A percentile compares a stretch with the other conserved stretches of the same genome.
Evolutionary conservation across 176 grass and related monocot species (phyloP).

Genomic region (Urochloa ruziziensis): DNA sequence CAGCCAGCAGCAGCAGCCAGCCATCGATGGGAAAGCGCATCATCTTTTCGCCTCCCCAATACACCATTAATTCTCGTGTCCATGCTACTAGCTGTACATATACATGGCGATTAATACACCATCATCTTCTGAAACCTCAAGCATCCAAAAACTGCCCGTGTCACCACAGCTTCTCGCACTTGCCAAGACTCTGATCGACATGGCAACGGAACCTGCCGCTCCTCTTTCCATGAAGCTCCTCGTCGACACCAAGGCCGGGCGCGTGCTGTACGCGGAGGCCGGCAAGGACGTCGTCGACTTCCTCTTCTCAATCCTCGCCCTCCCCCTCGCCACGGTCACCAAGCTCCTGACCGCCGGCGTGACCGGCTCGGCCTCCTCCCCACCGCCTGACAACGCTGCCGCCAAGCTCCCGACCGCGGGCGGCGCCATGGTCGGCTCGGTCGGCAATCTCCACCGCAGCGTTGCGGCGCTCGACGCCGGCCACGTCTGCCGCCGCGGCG

Average conservation of each 20-base stretch:
- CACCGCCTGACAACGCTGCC: not conserved
- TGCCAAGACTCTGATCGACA: not conserved
- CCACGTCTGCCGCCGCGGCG: not conserved
- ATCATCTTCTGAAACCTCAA: too few species aligned
- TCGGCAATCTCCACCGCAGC: constrained; percentile 37
- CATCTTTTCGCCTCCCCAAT: too few species aligned
- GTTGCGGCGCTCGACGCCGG: constrained; percentile 4
- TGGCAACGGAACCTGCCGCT: not conserved
- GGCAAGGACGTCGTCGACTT: constrained; percentile 60
- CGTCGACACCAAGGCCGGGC: constrained; percentile 13
- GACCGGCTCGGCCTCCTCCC: not conserved
- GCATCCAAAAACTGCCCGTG: too few species aligned
- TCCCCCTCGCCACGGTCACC: constrained; percentile 14
- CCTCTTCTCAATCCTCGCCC: constrained; percentile 39
- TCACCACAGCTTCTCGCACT: too few species aligned
- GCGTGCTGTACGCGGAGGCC: constrained; percentile 50
- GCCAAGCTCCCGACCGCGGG: not conserved
- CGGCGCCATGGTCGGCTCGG: constrained; percentile 7
- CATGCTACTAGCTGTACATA: too few species aligned
- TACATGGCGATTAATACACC: too few species aligned
- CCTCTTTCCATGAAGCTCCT: constrained; percentile 37
- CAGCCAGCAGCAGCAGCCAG: too few species aligned
- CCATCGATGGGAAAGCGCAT: too few species aligned
- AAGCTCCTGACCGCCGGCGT: constrained; percentile 17
- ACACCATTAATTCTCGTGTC: too few species aligned